Conservation (phyloP, 768 basidiomycete genomes). For the Lactarius sp. region DNA sequence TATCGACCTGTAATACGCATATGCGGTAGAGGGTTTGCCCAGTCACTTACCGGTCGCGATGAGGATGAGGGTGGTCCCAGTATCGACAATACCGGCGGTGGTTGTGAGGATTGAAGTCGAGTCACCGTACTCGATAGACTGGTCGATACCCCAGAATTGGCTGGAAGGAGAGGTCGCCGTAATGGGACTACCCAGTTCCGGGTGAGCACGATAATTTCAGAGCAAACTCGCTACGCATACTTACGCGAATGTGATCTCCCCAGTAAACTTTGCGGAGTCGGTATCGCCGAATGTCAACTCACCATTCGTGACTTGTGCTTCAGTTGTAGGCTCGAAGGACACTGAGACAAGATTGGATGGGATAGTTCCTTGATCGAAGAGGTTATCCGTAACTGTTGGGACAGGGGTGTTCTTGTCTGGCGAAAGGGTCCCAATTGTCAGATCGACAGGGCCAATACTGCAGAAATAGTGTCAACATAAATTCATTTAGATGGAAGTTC, state of each 20-base stretch:
- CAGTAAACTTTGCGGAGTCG: slow-evolving; percentile 33
- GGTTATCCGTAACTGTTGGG: slow-evolving; percentile 50
- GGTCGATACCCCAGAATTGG: slow-evolving; percentile 35
- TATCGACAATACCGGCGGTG: slow-evolving; percentile 36
- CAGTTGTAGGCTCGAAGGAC: slow-evolving; percentile 33
- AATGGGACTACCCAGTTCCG: slow-evolving; percentile 26
- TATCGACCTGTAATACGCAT: slow-evolving; percentile 23
- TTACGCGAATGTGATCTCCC: slow-evolving; percentile 31
- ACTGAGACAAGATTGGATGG: slow-evolving; percentile 28
- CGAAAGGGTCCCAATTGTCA: slow-evolving; percentile 43
- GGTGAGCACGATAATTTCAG: background rate
- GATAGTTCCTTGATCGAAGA: slow-evolving; percentile 31
- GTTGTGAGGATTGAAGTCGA: slow-evolving; percentile 28
- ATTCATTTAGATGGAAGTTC: background rate
- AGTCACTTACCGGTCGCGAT: slow-evolving; percentile 31
- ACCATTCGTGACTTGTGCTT: slow-evolving; percentile 30
- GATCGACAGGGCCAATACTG: slow-evolving; percentile 56
- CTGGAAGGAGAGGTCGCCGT: slow-evolving; percentile 33
- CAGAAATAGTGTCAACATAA: background rate
- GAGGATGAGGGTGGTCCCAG: slow-evolving; percentile 35
- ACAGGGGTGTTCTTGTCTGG: slow-evolving; percentile 29
- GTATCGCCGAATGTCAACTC: slow-evolving; percentile 38
- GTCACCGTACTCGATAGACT: slow-evolving; percentile 31
- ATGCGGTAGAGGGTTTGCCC: slow-evolving; percentile 2
- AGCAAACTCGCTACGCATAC: slow-evolving; percentile 2